These are phyloP conservation scores for Chlamydomonas asymmetrica DNA, from an alignment of 139 green algal genomes.

Conservation along the genomic window DNA sequence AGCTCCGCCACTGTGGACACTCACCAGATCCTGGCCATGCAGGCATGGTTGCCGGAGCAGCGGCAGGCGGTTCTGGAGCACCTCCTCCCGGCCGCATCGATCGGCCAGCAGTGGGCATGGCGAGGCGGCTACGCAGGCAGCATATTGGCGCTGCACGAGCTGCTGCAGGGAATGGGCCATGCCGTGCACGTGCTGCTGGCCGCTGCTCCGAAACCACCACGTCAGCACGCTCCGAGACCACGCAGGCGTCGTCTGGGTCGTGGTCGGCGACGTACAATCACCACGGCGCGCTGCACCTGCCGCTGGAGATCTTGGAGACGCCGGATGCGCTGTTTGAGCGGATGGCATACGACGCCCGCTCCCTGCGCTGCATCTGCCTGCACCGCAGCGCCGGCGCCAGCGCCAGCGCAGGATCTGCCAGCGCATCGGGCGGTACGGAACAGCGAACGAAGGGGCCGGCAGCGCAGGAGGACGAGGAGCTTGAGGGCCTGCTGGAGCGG, in stretches of 20 bases:
- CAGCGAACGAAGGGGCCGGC: background rate
- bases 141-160: conserved; percentile 15
- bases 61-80: background rate
- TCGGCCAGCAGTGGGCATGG: conserved; percentile 20
- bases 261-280: background rate
- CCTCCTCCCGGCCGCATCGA: conserved; percentile 8
- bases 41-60: background rate
- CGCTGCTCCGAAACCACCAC: background rate
- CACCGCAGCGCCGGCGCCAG: background rate
- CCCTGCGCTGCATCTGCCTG: background rate
- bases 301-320: conserved; percentile 23
- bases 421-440: no score
- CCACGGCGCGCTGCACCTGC: conserved; percentile 21
- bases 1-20: conserved; percentile 9
- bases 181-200: conserved; percentile 27
- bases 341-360: conserved; percentile 2
- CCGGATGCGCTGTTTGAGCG: conserved; percentile 11
- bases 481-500: no score
- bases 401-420: background rate
- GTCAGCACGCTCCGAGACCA: background rate
- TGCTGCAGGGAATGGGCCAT: conserved; percentile 37
- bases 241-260: background rate
- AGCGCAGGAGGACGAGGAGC: background rate
- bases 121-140: conserved; percentile 1
- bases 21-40: no score